Evolutionary conservation across 2,329 filamentous ascomycete species (phyloP).

Genomic region (Triangularia verruculosa): DNA sequence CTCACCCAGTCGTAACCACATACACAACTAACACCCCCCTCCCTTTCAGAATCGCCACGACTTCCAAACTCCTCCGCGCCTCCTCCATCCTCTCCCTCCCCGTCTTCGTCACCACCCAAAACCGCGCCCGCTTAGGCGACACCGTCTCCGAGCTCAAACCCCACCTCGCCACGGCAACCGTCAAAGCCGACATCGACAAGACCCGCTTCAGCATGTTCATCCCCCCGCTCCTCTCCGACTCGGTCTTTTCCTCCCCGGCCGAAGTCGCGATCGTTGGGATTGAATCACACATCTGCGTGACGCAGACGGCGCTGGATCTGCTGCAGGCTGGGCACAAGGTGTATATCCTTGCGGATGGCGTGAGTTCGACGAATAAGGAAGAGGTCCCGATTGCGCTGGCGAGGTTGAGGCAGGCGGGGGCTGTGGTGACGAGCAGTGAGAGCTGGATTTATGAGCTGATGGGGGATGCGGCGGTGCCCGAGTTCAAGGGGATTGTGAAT

Average conservation of each 20-base stretch:
- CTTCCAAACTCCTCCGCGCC: conserved; percentile 66
- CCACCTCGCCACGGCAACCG: conserved; percentile 49
- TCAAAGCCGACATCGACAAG: conserved; percentile 66
- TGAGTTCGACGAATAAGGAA: conserved; percentile 80
- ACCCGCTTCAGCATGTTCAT: conserved; percentile 86
- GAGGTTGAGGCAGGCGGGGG: conserved; percentile 71
- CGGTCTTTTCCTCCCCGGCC: conserved; percentile 6
- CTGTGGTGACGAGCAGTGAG: conserved; percentile 81
- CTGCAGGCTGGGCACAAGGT: conserved; percentile 72
- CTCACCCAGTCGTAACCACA: background rate
- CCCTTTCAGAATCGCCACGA: conserved; percentile 65
- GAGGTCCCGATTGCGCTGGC: conserved; percentile 79
- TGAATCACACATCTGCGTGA: conserved; percentile 91
- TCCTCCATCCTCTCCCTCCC: conserved; percentile 68
- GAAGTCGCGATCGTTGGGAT: conserved; percentile 79
- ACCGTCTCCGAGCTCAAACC: conserved; percentile 70
- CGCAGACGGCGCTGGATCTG: conserved; percentile 85
- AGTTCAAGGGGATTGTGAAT: conserved; percentile 70
- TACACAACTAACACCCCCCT: conserved; percentile 6
- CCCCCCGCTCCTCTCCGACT: conserved; percentile 46
- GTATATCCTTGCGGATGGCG: conserved; percentile 84
- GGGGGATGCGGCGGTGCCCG: conserved; percentile 70
- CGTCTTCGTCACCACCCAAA: conserved; percentile 84
- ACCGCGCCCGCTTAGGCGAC: conserved; percentile 70
- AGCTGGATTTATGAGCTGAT: conserved; percentile 86